Conservation (phyloP, 257 asterid species). For the Paraleonurus japonicus region DNA sequence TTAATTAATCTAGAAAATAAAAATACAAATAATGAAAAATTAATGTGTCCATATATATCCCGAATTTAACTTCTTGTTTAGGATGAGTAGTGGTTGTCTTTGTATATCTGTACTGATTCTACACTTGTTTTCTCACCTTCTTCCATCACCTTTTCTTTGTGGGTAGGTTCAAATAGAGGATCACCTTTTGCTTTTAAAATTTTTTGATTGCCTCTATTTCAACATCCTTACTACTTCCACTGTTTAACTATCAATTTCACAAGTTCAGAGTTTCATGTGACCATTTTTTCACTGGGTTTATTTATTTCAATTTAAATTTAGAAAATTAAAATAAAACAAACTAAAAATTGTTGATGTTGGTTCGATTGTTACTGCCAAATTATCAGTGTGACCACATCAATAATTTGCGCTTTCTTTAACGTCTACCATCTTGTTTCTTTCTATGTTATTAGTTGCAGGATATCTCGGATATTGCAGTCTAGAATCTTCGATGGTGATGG, state of each 20-base stretch:
- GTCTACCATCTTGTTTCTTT: no score
- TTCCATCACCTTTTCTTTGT: constrained; percentile 17
- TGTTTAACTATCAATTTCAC: background rate
- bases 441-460: no score
- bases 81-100: constrained; percentile 33
- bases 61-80: constrained; percentile 24
- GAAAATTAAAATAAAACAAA: no score
- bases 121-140: constrained; percentile 13
- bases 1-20: background rate
- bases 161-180: background rate
- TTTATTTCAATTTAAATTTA: no score
- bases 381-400: no score
- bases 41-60: background rate
- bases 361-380: no score
- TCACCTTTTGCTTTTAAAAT: background rate
- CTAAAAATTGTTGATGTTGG: no score
- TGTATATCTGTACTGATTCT: constrained; percentile 12
- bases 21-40: background rate
- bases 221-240: background rate
- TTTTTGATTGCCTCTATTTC: background rate
- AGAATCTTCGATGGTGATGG: no score
- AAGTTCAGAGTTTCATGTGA: background rate
- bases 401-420: no score
- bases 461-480: no score
- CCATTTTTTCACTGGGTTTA: no score